phyloP scores from a whole-genome alignment of 2,329 filamentous ascomycete genomes.

The Onygena corvina region DNA sequence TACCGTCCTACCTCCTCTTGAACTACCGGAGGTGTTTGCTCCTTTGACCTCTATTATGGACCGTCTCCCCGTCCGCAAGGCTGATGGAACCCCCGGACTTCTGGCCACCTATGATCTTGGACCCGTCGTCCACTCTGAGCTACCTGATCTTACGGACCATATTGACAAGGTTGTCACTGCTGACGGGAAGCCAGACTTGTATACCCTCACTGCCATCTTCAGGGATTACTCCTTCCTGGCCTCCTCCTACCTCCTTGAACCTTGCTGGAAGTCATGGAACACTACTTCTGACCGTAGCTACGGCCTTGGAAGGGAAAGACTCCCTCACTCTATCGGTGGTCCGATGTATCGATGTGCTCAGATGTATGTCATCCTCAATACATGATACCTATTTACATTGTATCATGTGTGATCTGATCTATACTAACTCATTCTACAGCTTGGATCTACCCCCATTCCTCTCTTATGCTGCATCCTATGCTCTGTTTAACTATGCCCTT shows the following conservation, averaged over 20 bases:
- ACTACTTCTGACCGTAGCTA: constrained; percentile 53
- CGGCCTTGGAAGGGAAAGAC: constrained; percentile 59
- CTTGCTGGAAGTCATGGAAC: constrained; percentile 64
- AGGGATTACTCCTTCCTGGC: constrained; percentile 86
- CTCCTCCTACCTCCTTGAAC: constrained; percentile 80
- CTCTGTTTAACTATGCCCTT: constrained; percentile 52
- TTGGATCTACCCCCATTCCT: constrained; percentile 80
- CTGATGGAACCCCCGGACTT: constrained; percentile 61
- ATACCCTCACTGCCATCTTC: constrained; percentile 73
- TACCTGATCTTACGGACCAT: constrained; percentile 63
- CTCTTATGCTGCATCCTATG: constrained; percentile 60
- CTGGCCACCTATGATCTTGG: constrained; percentile 64
- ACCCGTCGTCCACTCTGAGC: constrained; percentile 56
- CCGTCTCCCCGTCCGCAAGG: constrained; percentile 66
- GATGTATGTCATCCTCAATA: constrained; percentile 53
- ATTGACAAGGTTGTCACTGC: constrained; percentile 52
- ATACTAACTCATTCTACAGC: constrained; percentile 26
- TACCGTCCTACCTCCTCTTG: constrained; percentile 28
- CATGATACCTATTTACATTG: constrained; percentile 3
- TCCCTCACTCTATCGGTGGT: constrained; percentile 64
- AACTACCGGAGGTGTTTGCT: constrained; percentile 62
- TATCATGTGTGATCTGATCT: not conserved
- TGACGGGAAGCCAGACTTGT: constrained; percentile 53
- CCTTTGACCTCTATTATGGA: constrained; percentile 59
- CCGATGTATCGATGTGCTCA: constrained; percentile 75